Conservation (phyloP, 768 basidiomycete species). For the Russula sp. region DNA sequence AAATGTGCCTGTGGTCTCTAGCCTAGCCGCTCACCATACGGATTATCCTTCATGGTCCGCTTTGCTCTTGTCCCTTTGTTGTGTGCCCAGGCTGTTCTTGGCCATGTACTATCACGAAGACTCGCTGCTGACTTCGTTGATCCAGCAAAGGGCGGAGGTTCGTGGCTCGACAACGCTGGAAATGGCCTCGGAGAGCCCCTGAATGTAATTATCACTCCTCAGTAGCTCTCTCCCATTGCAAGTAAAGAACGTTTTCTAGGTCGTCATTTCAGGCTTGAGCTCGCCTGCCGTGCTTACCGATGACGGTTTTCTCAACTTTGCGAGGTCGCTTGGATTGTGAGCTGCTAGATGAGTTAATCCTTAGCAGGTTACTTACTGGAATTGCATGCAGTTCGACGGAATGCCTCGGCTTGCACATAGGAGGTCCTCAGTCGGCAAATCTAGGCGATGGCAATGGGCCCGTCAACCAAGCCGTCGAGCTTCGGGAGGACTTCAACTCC, state of each 20-base stretch:
- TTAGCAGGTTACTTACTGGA: constrained; percentile 22
- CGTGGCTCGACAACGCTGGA: constrained; percentile 38
- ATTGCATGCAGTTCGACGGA: constrained; percentile 38
- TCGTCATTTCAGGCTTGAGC: constrained; percentile 63
- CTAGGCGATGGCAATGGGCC: constrained; percentile 45
- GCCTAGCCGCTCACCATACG: not conserved
- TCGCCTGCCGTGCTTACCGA: constrained; percentile 52
- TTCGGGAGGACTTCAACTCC: constrained; percentile 39
- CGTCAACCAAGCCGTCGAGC: constrained; percentile 40
- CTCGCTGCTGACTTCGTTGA: constrained; percentile 31
- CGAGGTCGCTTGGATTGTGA: constrained; percentile 58
- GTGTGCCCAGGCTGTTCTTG: constrained; percentile 11
- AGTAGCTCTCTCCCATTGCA: not conserved
- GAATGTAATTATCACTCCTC: constrained; percentile 32
- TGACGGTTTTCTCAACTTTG: constrained; percentile 52
- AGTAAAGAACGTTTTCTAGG: constrained; percentile 28
- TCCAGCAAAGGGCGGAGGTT: constrained; percentile 37
- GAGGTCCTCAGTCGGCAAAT: constrained; percentile 37
- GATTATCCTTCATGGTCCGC: constrained; percentile 4
- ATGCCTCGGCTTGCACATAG: constrained; percentile 36
- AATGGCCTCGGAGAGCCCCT: constrained; percentile 40
- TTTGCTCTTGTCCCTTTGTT: constrained; percentile 18
- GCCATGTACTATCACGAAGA: not conserved
- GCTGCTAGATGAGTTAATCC: constrained; percentile 22
- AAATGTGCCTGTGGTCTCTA: not conserved